phyloP scores from a whole-genome alignment of 2,329 filamentous ascomycete genomes.

The Aspergillus luchuensis region DNA sequence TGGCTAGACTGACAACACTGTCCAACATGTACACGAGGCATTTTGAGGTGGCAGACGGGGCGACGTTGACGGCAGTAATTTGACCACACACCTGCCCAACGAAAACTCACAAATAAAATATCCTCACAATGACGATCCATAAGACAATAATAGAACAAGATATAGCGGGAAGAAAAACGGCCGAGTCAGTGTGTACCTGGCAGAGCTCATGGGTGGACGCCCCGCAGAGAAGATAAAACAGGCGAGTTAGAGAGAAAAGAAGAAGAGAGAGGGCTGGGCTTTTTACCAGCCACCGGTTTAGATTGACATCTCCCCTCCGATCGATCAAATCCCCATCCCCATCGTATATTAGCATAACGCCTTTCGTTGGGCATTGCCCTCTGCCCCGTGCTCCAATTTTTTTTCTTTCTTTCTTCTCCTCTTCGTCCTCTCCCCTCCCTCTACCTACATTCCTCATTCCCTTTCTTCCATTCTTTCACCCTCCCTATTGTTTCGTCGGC shows the following conservation, averaged over 20 bases:
- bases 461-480: neutral
- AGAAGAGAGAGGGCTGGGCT: conserved; percentile 14
- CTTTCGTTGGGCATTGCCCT: conserved; percentile 11
- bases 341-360: conserved; percentile 13
- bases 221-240: conserved; percentile 13
- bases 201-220: conserved; percentile 11
- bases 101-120: neutral
- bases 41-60: neutral
- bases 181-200: conserved; percentile 17
- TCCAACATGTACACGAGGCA: neutral
- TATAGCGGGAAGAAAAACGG: neutral
- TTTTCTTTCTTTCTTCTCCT: neutral
- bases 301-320: conserved; percentile 3
- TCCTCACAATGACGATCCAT: neutral
- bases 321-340: neutral
- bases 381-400: neutral
- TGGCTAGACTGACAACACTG: neutral
- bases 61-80: neutral
- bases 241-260: neutral
- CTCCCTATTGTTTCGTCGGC: neutral
- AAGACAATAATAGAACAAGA: neutral
- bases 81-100: neutral
- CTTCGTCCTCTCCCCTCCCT: conserved; percentile 1
- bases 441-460: neutral
- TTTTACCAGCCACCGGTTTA: conserved; percentile 25